Evolutionary conservation across 768 basidiomycete genomes (phyloP), one percentile per base, ranked within the genome.

Genomic region (Lentinula aciculospora): DNA sequence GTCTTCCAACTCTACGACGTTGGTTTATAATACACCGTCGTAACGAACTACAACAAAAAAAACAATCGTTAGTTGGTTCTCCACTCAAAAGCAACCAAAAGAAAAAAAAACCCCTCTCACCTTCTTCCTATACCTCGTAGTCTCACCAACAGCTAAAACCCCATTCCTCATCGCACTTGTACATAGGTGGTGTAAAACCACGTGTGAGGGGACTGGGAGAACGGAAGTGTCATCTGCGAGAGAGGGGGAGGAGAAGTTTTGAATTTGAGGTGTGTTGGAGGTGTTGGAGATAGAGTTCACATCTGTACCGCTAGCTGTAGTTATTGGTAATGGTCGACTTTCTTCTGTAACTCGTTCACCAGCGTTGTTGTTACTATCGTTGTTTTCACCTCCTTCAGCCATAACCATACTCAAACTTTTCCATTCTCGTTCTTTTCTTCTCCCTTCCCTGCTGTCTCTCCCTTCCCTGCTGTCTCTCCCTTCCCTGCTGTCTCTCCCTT

Each of bases 161-260:
- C 93, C 94, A 69, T 94, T 94, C 71, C 85, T 80, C 60, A 98
- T 98, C 53, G 95, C 94, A 65, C 93, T 96, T 60, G 95, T 97
- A 61, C 92, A 92, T 65, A 98, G 72, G 71, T 98, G 95, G 64
- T 97, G 94, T 62, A 98, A 75, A 23, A 98, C 93, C 36, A 93
- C 92, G 74, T 98, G 95, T 36, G 85, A 89, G 21, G 95, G 95
- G 21, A 97, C 92, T 15, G 96, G 89, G 61, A 98, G 71, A 57
- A 98, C 93, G 48, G 87, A 88, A 53, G 84, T 89, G 66, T 98
- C 95, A 71, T 98, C 95, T 17, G 85, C 82, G 65, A 86, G 62
- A n/a, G 80, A 74, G 54, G 19, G 31, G 36, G 17, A 31, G 13
- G 25, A n/a, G n/a, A n/a, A n/a, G n/a, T n/a, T n/a, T n/a, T 31